A percentile compares a stretch with the other conserved stretches of the same genome.
Evolutionary conservation across 768 basidiomycete genomes (phyloP).

Genomic region (Russula olivacea): DNA sequence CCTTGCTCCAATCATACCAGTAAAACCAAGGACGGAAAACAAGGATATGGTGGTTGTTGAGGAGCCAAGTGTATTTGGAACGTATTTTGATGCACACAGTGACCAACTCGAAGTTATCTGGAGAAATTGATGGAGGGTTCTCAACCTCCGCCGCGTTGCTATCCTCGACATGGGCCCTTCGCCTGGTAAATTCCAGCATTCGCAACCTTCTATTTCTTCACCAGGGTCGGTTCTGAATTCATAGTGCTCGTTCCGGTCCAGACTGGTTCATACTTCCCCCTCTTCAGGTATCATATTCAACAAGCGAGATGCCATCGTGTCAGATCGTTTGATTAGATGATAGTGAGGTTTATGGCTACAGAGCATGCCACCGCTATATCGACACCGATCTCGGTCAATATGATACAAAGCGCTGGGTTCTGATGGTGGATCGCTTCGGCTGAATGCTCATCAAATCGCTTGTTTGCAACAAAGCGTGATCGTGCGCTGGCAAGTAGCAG

Average conservation of each 20-base stretch:
- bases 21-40: not conserved
- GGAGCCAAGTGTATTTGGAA: slow-evolving; percentile 39
- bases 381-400: slow-evolving; percentile 96
- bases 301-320: slow-evolving; percentile 89
- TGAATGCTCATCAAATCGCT: slow-evolving; percentile 94
- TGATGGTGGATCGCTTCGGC: slow-evolving; percentile 73
- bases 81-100: slow-evolving; percentile 40
- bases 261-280: not conserved
- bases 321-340: no score
- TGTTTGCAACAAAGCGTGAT: slow-evolving; percentile 62
- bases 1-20: not conserved
- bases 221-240: slow-evolving; percentile 64
- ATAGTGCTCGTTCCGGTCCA: slow-evolving; percentile 1
- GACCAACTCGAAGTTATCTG: slow-evolving; percentile 34
- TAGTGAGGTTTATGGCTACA: no score
- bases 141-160: slow-evolving; percentile 70
- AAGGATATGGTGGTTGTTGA: slow-evolving; percentile 21
- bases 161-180: slow-evolving; percentile 33
- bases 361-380: no score
- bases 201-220: slow-evolving; percentile 59
- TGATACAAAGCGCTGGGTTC: slow-evolving; percentile 79
- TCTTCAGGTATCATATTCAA: slow-evolving; percentile 44
- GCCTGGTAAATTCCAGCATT: slow-evolving; percentile 67
- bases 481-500: slow-evolving; percentile 84
- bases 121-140: slow-evolving; percentile 44